Evolutionary conservation across 2,329 filamentous ascomycete genomes (phyloP).

Genomic region (Ophiocordyceps unilateralis): DNA sequence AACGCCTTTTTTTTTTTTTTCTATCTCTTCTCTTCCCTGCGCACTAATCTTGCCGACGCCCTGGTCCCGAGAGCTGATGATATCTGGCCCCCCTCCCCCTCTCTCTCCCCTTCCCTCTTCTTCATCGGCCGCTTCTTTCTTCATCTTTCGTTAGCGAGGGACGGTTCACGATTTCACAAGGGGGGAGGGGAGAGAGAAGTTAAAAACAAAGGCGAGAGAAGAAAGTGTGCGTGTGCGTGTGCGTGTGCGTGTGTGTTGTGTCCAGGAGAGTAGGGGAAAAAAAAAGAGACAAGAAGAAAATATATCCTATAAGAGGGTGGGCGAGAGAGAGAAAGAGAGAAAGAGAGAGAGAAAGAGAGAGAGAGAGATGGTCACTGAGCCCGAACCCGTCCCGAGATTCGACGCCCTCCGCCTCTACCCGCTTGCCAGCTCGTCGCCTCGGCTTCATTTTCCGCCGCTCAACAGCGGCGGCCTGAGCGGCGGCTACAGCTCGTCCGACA

Average conservation of each 20-base stretch:
- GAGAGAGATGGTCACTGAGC: not conserved
- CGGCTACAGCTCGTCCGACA: not conserved
- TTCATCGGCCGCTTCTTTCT: not conserved
- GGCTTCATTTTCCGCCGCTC: not conserved
- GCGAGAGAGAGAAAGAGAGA: not conserved
- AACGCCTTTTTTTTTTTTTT: not conserved
- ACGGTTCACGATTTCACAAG: not conserved
- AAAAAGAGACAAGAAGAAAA: not conserved
- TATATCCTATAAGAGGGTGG: not conserved
- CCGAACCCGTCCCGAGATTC: not conserved
- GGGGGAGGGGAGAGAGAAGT: not conserved
- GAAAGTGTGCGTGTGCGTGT: not conserved
- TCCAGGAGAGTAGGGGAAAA: not conserved
- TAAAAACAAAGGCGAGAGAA: not conserved
- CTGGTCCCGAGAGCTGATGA: not conserved
- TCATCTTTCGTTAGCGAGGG: not conserved
- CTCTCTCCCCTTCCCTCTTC: not conserved
- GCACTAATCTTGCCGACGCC: not conserved
- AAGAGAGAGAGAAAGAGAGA: not conserved
- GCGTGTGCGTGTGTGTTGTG: not conserved
- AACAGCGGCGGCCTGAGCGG: too few relatives aligned
- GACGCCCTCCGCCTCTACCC: not conserved
- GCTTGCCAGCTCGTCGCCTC: not conserved
- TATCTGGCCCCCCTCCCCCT: not conserved
- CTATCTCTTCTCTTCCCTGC: not conserved